Percentiles rank a stretch among this genome's conserved stretches.
phyloP scores from a whole-genome alignment of 352 stramenopile genomes.

The Phytophthora meadii region DNA sequence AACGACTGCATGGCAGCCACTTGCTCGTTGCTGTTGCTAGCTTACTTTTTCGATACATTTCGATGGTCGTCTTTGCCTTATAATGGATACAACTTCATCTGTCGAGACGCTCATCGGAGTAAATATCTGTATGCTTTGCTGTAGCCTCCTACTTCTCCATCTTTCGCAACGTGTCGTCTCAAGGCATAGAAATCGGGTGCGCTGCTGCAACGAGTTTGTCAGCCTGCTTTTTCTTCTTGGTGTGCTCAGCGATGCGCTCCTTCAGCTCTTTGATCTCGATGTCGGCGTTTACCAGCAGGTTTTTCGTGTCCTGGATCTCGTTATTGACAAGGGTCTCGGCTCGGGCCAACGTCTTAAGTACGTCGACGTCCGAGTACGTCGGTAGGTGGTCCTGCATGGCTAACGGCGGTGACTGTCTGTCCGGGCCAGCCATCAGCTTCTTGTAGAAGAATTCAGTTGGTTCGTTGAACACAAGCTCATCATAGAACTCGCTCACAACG shows the following conservation, averaged over 20 bases:
- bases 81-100: not conserved
- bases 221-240: constrained; percentile 76
- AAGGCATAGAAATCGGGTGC: constrained; percentile 4
- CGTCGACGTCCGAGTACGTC: constrained; percentile 88
- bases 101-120: not conserved
- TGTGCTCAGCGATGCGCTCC: constrained; percentile 78
- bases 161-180: not conserved
- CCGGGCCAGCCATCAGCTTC: constrained; percentile 81
- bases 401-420: constrained; percentile 70
- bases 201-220: constrained; percentile 53
- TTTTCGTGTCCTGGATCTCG: constrained; percentile 78
- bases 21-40: too few species aligned
- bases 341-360: constrained; percentile 85
- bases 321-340: constrained; percentile 86
- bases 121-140: constrained; percentile 10
- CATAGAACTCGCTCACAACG: constrained; percentile 96
- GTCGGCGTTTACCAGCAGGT: constrained; percentile 65
- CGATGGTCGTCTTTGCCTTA: not conserved
- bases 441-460: constrained; percentile 96
- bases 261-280: constrained; percentile 81
- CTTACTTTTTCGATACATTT: not conserved
- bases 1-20: too few species aligned
- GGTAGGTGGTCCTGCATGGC: constrained; percentile 87
- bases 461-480: constrained; percentile 99
- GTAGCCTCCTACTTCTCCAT: not conserved